phyloP scores from a whole-genome alignment of 1,284 basidiomycete species.

The Lentinula novae-zelandiae region DNA sequence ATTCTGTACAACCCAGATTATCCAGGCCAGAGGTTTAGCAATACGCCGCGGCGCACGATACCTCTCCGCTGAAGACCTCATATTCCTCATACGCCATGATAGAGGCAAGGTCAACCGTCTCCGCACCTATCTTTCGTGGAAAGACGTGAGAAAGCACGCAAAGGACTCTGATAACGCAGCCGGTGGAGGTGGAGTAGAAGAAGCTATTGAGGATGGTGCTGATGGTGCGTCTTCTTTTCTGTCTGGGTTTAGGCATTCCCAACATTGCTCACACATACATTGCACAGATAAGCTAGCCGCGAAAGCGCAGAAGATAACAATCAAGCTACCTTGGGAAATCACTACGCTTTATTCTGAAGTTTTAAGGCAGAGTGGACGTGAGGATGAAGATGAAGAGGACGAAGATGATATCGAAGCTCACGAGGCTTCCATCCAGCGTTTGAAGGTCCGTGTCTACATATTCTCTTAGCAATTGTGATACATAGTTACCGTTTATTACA shows the following conservation, averaged over 20 bases:
- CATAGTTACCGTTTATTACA: slow-evolving; percentile 25
- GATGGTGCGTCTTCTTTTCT: slow-evolving; percentile 44
- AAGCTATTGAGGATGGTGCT: slow-evolving; percentile 72
- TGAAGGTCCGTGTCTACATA: slow-evolving; percentile 52
- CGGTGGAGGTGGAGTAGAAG: slow-evolving; percentile 77
- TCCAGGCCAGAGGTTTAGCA: slow-evolving; percentile 85
- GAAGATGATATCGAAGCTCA: slow-evolving; percentile 97
- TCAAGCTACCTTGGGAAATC: slow-evolving; percentile 96
- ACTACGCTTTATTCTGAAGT: slow-evolving; percentile 89
- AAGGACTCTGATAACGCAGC: slow-evolving; percentile 83
- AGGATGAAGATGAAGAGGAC: slow-evolving; percentile 91
- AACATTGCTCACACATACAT: neutral
- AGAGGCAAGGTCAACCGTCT: slow-evolving; percentile 92
- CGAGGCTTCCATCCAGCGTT: slow-evolving; percentile 85
- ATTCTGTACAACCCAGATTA: slow-evolving; percentile 52
- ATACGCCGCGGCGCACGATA: slow-evolving; percentile 81
- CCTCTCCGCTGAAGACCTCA: slow-evolving; percentile 90
- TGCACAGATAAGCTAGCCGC: slow-evolving; percentile 69
- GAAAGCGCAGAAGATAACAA: slow-evolving; percentile 90
- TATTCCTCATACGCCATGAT: slow-evolving; percentile 95
- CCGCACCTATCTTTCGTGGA: slow-evolving; percentile 96
- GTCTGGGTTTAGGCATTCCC: slow-evolving; percentile 2
- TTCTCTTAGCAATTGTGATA: neutral
- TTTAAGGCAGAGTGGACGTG: slow-evolving; percentile 63
- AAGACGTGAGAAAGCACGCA: slow-evolving; percentile 94